These are phyloP conservation scores for Blepharisma japonicum DNA, from an alignment of 73 alveolate genomes.

Conservation along the genomic window DNA sequence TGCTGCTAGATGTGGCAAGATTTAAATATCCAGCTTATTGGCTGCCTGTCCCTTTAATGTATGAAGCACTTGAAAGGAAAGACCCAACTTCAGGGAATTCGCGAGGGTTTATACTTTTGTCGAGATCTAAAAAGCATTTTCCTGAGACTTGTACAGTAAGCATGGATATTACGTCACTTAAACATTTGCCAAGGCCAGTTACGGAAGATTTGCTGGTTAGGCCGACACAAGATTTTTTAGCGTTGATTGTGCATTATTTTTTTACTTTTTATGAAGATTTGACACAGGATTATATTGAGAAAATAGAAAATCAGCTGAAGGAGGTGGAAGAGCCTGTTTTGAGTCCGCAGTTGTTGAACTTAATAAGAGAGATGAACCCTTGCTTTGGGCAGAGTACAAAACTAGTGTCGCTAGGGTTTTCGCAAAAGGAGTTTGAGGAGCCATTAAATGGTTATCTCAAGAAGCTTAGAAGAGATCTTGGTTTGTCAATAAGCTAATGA, in stretches of 20 bases:
- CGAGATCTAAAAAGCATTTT: constrained; percentile 30
- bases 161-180: constrained; percentile 1
- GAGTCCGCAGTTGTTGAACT: no score
- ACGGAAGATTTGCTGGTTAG: background rate
- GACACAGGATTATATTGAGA: background rate
- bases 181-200: background rate
- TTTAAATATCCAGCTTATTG: constrained; percentile 81
- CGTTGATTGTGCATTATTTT: background rate
- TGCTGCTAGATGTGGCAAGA: constrained; percentile 71
- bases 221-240: background rate
- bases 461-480: no score
- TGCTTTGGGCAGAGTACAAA: no score
- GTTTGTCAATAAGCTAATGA: no score
- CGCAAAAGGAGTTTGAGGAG: no score
- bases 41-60: constrained; percentile 42
- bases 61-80: constrained; percentile 45
- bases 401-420: no score
- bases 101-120: constrained; percentile 61
- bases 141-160: background rate
- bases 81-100: constrained; percentile 55
- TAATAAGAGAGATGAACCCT: no score
- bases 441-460: no score
- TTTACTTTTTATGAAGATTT: constrained; percentile 1
- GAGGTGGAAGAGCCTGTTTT: no score
- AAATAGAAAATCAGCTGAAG: no score